Conservation (phyloP, 768 basidiomycete species). For the Candolleomyces efflorescens region DNA sequence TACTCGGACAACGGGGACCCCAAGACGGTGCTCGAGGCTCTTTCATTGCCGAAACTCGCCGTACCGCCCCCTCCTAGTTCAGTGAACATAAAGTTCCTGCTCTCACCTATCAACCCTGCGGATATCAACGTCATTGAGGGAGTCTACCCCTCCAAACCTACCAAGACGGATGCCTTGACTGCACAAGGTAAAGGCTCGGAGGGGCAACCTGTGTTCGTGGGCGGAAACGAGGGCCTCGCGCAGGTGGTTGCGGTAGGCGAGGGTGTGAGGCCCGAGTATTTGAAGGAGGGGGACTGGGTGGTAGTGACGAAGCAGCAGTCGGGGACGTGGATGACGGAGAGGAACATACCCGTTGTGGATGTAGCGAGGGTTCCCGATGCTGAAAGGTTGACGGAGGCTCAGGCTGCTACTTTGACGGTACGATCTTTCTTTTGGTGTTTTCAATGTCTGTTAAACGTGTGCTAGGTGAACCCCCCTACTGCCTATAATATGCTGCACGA, state of each 20-base stretch:
- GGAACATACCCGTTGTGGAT: constrained; percentile 50
- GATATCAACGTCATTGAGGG: constrained; percentile 82
- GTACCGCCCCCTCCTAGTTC: constrained; percentile 47
- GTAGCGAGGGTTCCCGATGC: constrained; percentile 55
- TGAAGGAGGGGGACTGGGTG: constrained; percentile 68
- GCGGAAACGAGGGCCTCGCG: constrained; percentile 76
- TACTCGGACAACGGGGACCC: constrained; percentile 63
- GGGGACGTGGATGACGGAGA: constrained; percentile 72
- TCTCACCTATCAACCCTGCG: constrained; percentile 78
- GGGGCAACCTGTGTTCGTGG: constrained; percentile 47
- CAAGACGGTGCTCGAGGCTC: constrained; percentile 48
- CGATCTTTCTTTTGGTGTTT: constrained; percentile 16
- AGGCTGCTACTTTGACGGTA: constrained; percentile 76
- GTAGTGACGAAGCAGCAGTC: constrained; percentile 61
- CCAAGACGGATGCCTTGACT: constrained; percentile 29
- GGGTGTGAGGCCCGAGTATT: constrained; percentile 34
- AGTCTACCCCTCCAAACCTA: constrained; percentile 70
- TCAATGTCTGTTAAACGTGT: not conserved
- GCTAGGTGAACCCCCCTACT: constrained; percentile 76
- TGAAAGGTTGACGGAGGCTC: constrained; percentile 46
- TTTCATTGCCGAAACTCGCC: constrained; percentile 49
- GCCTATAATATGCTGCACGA: constrained; percentile 80
- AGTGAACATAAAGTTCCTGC: constrained; percentile 61
- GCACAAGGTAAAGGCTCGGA: constrained; percentile 26
- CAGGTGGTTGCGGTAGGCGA: constrained; percentile 58